Evolutionary conservation across 495 filamentous ascomycete genomes (phyloP), one percentile per base, ranked within the genome.

Genomic region (Xylaria sp.): DNA sequence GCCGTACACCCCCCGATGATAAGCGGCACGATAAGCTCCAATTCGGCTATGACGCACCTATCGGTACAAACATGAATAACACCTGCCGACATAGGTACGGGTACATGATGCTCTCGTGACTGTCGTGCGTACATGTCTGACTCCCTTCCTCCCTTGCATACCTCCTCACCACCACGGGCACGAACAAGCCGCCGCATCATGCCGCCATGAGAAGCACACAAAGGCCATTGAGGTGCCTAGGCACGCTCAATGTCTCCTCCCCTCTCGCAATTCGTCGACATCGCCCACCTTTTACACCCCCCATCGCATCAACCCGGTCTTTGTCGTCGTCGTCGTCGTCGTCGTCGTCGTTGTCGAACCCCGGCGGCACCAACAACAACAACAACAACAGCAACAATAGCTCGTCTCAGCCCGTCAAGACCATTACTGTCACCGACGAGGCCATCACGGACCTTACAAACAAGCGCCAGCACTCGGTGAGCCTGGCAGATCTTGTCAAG

Each of bases 401-500:
- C 72, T 81, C 81, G 76, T 77, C 79, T 26, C 78, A 81, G 68
- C 81, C 81, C 1, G 79, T 80, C 21, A 78, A 77, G 72, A 78
- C 80, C 19, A 76, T 75, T 33, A 80, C 66, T 5, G 80, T 83
- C 21, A 80, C 80, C 2, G 81, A 92, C 76, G 90, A 93, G 73
- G 90, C 94, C 75, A 91, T 98, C 69, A 87, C 92, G 41, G 85
- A 85, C 53, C 88, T 98, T 46, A 93, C 95, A 50, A 89, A 90
- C 44, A 90, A 91, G 78, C 91, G 91, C 37, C 85, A 97, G 50
- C 93, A 95, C 72, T 88, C 90, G 12, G 84, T 99, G 77, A 95
- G 92, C 26, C 85, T 99, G 21, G 90, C 92, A 57, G 95, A 98
- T 80, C 84, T 99, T 37, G 90, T 97, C 71, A 95, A 91, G 93